These are phyloP conservation scores for Kernera saxatilis DNA, from an alignment of 345 rosid genomes.

Conservation along the genomic window DNA sequence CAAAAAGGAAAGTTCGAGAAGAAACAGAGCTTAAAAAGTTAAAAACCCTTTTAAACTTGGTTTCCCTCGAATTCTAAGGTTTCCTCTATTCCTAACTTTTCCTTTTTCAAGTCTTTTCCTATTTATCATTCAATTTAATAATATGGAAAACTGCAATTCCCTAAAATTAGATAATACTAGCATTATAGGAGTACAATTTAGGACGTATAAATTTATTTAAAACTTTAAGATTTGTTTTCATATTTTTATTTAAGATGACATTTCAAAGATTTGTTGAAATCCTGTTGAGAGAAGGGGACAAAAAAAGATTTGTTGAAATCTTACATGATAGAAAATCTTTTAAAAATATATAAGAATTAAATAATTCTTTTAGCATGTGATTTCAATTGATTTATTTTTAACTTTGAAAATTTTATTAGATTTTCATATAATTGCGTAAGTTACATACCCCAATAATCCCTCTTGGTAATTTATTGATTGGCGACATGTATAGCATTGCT, in stretches of 20 bases:
- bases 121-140: background rate
- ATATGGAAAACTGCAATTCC: background rate
- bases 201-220: background rate
- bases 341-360: background rate
- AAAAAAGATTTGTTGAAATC: background rate
- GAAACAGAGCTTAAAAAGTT: background rate
- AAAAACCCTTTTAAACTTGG: background rate
- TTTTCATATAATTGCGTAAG: no score
- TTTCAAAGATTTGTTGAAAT: slow-evolving; percentile 1
- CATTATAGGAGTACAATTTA: background rate
- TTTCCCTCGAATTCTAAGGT: background rate
- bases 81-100: background rate
- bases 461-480: no score
- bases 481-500: no score
- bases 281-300: background rate
- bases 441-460: no score
- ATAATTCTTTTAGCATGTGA: background rate
- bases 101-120: background rate
- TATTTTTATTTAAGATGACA: background rate
- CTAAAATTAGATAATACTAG: background rate
- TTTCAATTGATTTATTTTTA: background rate
- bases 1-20: slow-evolving; percentile 10
- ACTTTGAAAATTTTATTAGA: no score
- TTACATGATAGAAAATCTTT: background rate
- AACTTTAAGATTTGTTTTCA: background rate